A percentile compares a stretch with the other conserved stretches of the same genome.
phyloP scores from a whole-genome alignment of 2,329 filamentous ascomycete species.

The Ophiostoma montium region DNA sequence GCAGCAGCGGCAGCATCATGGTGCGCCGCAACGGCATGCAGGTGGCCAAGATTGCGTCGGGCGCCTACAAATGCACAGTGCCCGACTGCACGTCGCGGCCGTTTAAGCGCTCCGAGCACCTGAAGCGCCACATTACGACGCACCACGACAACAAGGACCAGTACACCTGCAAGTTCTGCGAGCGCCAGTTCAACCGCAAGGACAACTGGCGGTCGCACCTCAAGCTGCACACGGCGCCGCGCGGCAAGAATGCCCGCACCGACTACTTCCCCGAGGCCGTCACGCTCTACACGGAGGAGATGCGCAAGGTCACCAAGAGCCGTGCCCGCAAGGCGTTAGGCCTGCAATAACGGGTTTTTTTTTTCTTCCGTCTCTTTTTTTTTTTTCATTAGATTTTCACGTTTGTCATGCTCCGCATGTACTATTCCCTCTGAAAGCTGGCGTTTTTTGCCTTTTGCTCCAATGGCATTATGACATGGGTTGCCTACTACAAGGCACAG shows the following conservation, averaged over 20 bases:
- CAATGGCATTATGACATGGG: not conserved
- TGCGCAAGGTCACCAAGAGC: slow-evolving; percentile 13
- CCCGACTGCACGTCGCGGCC: slow-evolving; percentile 30
- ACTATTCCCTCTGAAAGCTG: slow-evolving; percentile 1
- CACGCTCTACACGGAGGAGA: slow-evolving; percentile 14
- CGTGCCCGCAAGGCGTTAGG: slow-evolving; percentile 10
- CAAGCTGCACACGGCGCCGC: slow-evolving; percentile 21
- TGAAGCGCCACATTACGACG: slow-evolving; percentile 40
- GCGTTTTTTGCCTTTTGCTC: not conserved
- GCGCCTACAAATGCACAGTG: slow-evolving; percentile 28
- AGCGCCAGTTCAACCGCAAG: slow-evolving; percentile 22
- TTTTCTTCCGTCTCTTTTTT: not conserved
- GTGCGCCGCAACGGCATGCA: slow-evolving; percentile 14
- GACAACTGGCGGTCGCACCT: slow-evolving; percentile 27
- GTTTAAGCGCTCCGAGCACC: slow-evolving; percentile 39
- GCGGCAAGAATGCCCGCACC: slow-evolving; percentile 21
- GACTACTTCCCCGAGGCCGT: slow-evolving; percentile 18
- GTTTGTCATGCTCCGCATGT: not conserved
- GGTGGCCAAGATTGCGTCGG: slow-evolving; percentile 15
- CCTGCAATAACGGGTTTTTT: not conserved
- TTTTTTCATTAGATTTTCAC: not conserved
- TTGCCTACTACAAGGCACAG: not conserved
- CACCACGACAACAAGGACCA: slow-evolving; percentile 17
- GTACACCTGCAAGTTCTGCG: slow-evolving; percentile 28
- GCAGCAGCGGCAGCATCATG: not conserved